Evolutionary conservation across 805 yeast genomes (phyloP), one percentile per base, ranked within the genome.

Genomic region (Cyberlindnera mrakii): DNA sequence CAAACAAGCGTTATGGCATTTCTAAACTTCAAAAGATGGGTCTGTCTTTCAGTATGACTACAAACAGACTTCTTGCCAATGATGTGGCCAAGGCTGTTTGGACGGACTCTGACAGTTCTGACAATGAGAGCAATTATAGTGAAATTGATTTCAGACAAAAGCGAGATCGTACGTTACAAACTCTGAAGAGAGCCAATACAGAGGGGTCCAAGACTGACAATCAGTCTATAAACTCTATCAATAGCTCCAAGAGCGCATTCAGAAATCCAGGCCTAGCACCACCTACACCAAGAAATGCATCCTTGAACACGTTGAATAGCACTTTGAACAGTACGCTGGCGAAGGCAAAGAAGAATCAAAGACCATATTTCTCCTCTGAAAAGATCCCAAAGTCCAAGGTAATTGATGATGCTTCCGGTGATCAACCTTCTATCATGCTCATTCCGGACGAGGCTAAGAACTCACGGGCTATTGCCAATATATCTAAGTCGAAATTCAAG

Each of bases 1-100:
- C 57, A 37, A 53, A 52, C n/a, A 55, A 53, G 37, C 64, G 56
- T 40, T 66, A 62, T 46, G 59, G 59, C 33, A 60, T 86, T 17
- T 77, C 91, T 9, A 78, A 80, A 40, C 61, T 88, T 40, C 93
- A 85, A 56, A 79, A 77, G 46, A 67, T 83, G 51, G 96, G 96
- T 0, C 76, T 89, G 4, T 80, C 93, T 1, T 74, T 86, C 46
- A 80, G 82, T 40, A 85, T 90, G 82, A 81, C 81, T 45, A 77
- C 91, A 1, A 77, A 72, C 43, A 69, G 67, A 51, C 64, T 80
- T 3, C 62, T 63, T 8, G 65, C 63, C 16, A 49, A 63, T 29
- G 71, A 53, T 19, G 45, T 60, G 16, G 31, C 45, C 30, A 46
- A 39, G 10, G 51, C 52, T 0, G 44, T 49, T 17, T 60, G 51